Evolutionary conservation across 345 rosid genomes (phyloP), one percentile per base, ranked within the genome.

Genomic region (Salix koriyanagi): DNA sequence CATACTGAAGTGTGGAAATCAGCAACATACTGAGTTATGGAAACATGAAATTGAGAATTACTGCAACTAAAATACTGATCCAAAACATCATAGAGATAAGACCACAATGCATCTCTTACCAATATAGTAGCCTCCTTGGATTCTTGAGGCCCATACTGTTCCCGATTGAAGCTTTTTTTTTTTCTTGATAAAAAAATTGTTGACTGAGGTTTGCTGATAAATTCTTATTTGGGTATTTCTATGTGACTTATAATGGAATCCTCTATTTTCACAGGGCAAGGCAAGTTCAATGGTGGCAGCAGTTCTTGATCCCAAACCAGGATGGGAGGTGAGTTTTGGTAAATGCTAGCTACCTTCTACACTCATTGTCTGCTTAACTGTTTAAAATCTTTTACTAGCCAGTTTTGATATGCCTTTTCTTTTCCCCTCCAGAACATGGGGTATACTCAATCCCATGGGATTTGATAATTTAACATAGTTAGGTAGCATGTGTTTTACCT

Each of bases 271-370:
- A 52, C 78, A 95, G 99, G 99, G 99, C 56, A 95, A 91, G 82
- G 97, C 94, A 84, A 95, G 99, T 83, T 89, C 96, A 67, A 90
- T 95, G 99, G 97, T 89, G 73, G 97, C 97, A 67, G 88, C 92
- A 28, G 89, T 88, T 68, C 93, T 95, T 70, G 83, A 64, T 86
- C 99, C 99, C 36, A 79, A 90, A 78, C 88, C 94, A 36, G 94
- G 88, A 71, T 93, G 96, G 97, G 85, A 88, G 84, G 99, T 95
- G 65, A 75, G 89, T 75, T 67, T 61, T 79, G 11, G 56, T 71
- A 21, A 1, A 71, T 32, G 23, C 64, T 48, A n/a, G 2, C 46
- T 74, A 7, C 21, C 62, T 30, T 15, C 19, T 12, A 1, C 34
- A 26, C 37, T 46, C 32, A 34, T 28, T 41, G 15, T 71, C 37